phyloP scores from a whole-genome alignment of 768 basidiomycete species.

The Lentinula boryana region DNA sequence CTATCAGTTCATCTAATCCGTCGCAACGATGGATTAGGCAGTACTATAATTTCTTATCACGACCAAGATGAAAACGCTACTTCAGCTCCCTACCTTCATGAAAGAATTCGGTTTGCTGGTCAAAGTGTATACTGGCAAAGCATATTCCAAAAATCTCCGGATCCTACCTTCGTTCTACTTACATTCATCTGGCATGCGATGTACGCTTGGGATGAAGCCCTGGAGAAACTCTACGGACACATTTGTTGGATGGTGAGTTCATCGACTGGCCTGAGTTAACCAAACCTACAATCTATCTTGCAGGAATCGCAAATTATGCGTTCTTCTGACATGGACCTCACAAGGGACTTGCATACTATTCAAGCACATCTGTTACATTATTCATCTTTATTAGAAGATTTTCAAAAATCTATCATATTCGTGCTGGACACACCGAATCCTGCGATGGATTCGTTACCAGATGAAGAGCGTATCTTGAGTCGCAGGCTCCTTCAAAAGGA shows the following conservation, averaged over 20 bases:
- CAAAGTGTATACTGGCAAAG: slow-evolving; percentile 44
- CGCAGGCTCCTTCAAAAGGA: slow-evolving; percentile 35
- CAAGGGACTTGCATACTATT: slow-evolving; percentile 50
- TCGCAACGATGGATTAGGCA: slow-evolving; percentile 26
- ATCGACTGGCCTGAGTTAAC: not conserved
- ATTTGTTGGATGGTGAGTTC: slow-evolving; percentile 40
- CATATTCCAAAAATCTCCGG: slow-evolving; percentile 32
- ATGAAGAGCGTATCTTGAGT: slow-evolving; percentile 23
- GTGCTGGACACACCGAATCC: slow-evolving; percentile 45
- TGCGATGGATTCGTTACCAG: slow-evolving; percentile 33
- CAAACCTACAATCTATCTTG: not conserved
- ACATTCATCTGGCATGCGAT: slow-evolving; percentile 54
- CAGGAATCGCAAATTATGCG: slow-evolving; percentile 45
- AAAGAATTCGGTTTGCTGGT: slow-evolving; percentile 44
- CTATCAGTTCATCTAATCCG: slow-evolving; percentile 45
- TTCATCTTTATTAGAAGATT: slow-evolving; percentile 47
- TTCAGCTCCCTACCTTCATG: slow-evolving; percentile 34
- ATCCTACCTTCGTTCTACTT: slow-evolving; percentile 52
- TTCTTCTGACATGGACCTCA: slow-evolving; percentile 37
- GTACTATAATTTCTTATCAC: slow-evolving; percentile 47
- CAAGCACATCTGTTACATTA: slow-evolving; percentile 59
- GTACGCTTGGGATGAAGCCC: slow-evolving; percentile 57
- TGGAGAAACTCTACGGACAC: slow-evolving; percentile 47
- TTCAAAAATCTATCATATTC: slow-evolving; percentile 46
- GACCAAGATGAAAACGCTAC: slow-evolving; percentile 23